phyloP scores from a whole-genome alignment of 768 basidiomycete species.

The Neoboletus subvelutipes region DNA sequence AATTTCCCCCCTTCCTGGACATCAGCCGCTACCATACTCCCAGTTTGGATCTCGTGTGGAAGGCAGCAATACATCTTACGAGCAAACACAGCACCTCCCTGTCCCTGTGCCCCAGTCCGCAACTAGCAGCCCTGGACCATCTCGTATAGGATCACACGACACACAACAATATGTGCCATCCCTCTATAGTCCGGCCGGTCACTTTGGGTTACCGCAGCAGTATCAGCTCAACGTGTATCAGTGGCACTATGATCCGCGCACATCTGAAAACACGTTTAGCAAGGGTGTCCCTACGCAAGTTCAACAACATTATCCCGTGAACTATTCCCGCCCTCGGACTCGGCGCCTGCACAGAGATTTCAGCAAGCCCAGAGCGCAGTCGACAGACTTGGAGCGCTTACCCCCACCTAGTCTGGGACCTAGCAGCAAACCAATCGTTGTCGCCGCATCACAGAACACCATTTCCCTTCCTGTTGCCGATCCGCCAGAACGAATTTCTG shows the following conservation, averaged over 20 bases:
- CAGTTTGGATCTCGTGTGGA: slow-evolving; percentile 39
- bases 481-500: slow-evolving; percentile 2
- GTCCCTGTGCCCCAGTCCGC: slow-evolving; percentile 24
- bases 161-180: slow-evolving; percentile 15
- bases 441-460: not conserved
- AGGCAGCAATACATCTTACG: slow-evolving; percentile 26
- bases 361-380: slow-evolving; percentile 17
- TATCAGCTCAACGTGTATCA: slow-evolving; percentile 40
- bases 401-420: slow-evolving; percentile 8
- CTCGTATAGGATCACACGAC: slow-evolving; percentile 24
- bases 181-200: slow-evolving; percentile 31
- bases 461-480: not conserved
- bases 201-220: slow-evolving; percentile 39
- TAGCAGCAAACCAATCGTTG: not conserved
- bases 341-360: slow-evolving; percentile 22
- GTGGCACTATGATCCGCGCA: slow-evolving; percentile 48
- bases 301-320: slow-evolving; percentile 32
- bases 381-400: slow-evolving; percentile 7
- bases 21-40: slow-evolving; percentile 37
- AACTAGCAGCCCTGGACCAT: slow-evolving; percentile 16
- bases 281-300: slow-evolving; percentile 31
- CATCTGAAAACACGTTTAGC: slow-evolving; percentile 27
- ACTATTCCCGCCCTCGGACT: slow-evolving; percentile 27
- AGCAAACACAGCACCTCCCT: slow-evolving; percentile 22
- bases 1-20: slow-evolving; percentile 41